These are phyloP conservation scores for Cavenderia fasciculata DNA, from an alignment of 78 protist genomes.

Conservation along the genomic window DNA sequence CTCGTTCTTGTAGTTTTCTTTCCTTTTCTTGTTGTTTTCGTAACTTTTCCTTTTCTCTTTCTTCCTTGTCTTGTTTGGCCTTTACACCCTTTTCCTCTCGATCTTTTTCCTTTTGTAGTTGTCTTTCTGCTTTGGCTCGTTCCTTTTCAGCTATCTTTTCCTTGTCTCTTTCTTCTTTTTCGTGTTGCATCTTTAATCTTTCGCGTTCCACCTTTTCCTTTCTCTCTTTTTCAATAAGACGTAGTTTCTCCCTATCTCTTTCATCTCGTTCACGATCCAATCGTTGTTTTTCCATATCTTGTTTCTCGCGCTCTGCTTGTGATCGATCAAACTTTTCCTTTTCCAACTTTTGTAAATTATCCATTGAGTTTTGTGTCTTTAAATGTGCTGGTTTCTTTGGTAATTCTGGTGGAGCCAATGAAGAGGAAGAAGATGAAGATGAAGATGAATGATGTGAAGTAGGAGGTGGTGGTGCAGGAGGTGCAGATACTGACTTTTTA, in stretches of 20 bases:
- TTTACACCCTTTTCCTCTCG: neutral
- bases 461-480: neutral
- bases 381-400: slow-evolving; percentile 4
- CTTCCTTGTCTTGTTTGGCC: no score
- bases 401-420: neutral
- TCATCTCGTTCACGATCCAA: neutral
- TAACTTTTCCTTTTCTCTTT: neutral
- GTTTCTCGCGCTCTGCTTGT: no score
- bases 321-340: neutral
- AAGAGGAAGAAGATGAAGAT: slow-evolving; percentile 18
- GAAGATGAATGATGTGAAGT: neutral
- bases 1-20: neutral
- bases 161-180: slow-evolving; percentile 22
- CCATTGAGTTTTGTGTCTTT: slow-evolving; percentile 16
- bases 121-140: no score
- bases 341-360: slow-evolving; percentile 5
- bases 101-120: no score
- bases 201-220: neutral
- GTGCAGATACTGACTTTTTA: neutral
- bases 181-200: neutral
- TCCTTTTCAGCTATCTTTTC: slow-evolving; percentile 5
- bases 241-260: neutral
- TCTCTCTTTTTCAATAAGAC: neutral
- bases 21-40: neutral
- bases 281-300: neutral